Percentiles rank a stretch among this genome's conserved stretches.
These are phyloP conservation scores for Chromosphaera perkinsii DNA, from an alignment of 208 protist species.

Conservation along the genomic window DNA sequence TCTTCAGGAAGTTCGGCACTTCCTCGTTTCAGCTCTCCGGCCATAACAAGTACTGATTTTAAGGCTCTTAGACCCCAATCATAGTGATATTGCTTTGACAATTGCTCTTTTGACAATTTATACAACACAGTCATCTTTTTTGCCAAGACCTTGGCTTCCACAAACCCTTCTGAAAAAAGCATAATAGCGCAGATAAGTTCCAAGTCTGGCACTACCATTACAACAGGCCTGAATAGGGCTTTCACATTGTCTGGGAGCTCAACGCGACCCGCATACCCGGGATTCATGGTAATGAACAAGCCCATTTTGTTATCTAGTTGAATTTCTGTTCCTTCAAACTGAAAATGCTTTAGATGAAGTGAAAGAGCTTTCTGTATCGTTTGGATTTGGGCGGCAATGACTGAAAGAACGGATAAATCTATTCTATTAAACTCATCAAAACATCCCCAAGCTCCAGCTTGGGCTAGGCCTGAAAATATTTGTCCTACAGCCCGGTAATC, in stretches of 20 bases:
- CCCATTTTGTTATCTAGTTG: conserved; percentile 81
- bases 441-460: no score
- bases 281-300: conserved; percentile 99
- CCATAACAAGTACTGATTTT: conserved; percentile 96
- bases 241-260: conserved; percentile 98
- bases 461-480: no score
- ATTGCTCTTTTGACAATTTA: conserved; percentile 87
- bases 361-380: conserved; percentile 89
- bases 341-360: conserved; percentile 70
- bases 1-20: conserved; percentile 85
- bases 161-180: conserved; percentile 96
- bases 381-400: conserved; percentile 93
- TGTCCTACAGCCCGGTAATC: no score
- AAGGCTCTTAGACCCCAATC: conserved; percentile 96
- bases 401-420: conserved; percentile 94
- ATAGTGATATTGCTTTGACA: conserved; percentile 98
- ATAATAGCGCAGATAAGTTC: conserved; percentile 97
- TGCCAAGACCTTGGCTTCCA: conserved; percentile 80
- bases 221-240: conserved; percentile 94
- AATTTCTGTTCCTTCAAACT: conserved; percentile 77
- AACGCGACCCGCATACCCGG: conserved; percentile 95
- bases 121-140: conserved; percentile 99
- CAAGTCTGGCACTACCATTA: conserved; percentile 96
- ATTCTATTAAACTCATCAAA: no score
- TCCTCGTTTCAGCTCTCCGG: conserved; percentile 91